Conservation (phyloP, 129 eudicot species). For the Ambrosia artemisiifolia region DNA sequence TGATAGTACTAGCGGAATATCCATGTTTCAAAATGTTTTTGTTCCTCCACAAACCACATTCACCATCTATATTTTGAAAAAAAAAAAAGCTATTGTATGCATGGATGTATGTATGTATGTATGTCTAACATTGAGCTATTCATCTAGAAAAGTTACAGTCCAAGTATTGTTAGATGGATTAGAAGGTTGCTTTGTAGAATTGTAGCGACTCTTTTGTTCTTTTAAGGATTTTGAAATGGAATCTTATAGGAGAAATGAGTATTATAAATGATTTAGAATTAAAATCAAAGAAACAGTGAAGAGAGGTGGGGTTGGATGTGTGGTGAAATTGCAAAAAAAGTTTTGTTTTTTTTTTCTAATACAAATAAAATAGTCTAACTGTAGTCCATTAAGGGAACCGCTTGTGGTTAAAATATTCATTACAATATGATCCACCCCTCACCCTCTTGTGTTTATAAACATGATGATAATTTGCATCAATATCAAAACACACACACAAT, state of each 20-base stretch:
- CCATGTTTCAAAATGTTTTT: no score
- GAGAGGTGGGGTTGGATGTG: slow-evolving; percentile 30
- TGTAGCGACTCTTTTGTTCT: slow-evolving; percentile 47
- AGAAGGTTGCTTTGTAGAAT: slow-evolving; percentile 37
- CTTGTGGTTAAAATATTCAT: slow-evolving; percentile 47
- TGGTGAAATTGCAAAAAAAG: slow-evolving; percentile 23
- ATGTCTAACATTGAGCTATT: not conserved
- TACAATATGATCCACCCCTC: slow-evolving; percentile 56
- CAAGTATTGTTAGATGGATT: slow-evolving; percentile 20
- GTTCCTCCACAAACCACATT: no score
- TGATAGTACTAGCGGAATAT: no score
- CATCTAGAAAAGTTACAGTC: slow-evolving; percentile 33
- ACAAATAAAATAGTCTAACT: slow-evolving; percentile 37
- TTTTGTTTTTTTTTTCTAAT: slow-evolving; percentile 18
- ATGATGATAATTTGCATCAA: slow-evolving; percentile 42
- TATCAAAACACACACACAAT: slow-evolving; percentile 41
- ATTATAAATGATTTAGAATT: slow-evolving; percentile 5
- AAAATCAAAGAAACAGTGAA: slow-evolving; percentile 12
- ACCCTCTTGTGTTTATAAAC: slow-evolving; percentile 64
- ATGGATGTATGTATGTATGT: no score
- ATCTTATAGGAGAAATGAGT: slow-evolving; percentile 38
- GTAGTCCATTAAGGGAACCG: slow-evolving; percentile 88
- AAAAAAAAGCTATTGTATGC: no score
- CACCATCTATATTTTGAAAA: no score
- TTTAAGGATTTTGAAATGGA: slow-evolving; percentile 42